Evolutionary conservation across 2,329 filamentous ascomycete genomes (phyloP), one percentile per base, ranked within the genome.

Genomic region (Neonectria ditissima): DNA sequence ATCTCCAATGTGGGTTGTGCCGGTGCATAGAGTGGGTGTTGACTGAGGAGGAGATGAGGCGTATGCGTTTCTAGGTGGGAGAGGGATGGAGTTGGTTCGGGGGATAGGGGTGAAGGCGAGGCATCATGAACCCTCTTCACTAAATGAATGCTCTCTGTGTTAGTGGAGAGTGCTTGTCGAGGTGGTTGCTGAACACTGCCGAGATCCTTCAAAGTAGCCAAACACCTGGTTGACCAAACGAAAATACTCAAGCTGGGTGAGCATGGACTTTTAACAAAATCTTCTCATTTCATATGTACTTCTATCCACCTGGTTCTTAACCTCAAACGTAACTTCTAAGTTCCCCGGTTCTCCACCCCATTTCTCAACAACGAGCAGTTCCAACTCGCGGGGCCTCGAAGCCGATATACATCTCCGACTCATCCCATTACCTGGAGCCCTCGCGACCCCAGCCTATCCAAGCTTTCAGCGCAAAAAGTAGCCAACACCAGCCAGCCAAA

Each of bases 1-100:
- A n/a, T n/a, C n/a, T n/a, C n/a, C n/a, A n/a, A n/a, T n/a, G n/a
- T n/a, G n/a, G n/a, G n/a, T 77, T 3, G 78, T 20, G n/a, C 45
- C 83, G 1, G 84, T 82, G 0, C 72, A 80, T n/a, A 58, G 76
- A 83, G 57, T 75, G 79, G 66, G 76, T 54, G 59, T 73, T 82
- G 77, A 85, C 79, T 22, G 75, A 73, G 4, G 78, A 79, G 63
- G 84, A 86, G 63, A 76, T 76, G 56, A 75, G 80, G 54, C 82
- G 86, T 70, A 88, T 85, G 69, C 74, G 78, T 13, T 91, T 88
- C 74, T 91, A n/a, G 89, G 89, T 90, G 86, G 85, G 79, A 80
- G 13, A 82, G 83, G 83, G 63, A 82, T 84, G 73, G 66, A 69
- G 47, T 50, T 75, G 59, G 75, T 74, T 34, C 69, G 76, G 63